Evolutionary conservation across 139 green algal species (phyloP).

Genomic region (Chlamydomonas sp.): DNA sequence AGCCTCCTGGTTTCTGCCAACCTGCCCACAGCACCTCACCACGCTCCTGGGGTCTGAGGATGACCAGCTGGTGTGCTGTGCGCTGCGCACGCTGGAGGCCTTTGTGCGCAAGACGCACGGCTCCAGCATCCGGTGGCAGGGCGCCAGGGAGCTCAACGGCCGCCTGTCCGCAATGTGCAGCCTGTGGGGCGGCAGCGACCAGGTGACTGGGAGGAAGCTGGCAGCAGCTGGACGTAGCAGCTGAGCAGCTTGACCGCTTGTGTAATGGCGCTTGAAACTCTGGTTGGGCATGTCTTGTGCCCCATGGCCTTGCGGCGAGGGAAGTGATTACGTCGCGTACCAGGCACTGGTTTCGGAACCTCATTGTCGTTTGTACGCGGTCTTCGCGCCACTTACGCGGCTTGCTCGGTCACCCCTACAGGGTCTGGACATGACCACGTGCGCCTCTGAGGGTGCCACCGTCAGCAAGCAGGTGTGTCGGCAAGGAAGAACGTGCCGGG

Average conservation of each 20-base stretch:
- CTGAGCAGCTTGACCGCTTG: no score
- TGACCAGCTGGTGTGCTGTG: conserved; percentile 70
- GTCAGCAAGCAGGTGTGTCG: conserved; percentile 31
- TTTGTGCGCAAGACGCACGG: conserved; percentile 83
- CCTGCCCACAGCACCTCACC: conserved; percentile 72
- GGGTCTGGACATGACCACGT: conserved; percentile 75
- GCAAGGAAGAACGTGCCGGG: not conserved
- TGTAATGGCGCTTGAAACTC: no score
- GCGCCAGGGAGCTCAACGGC: conserved; percentile 63
- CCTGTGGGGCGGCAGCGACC: conserved; percentile 87
- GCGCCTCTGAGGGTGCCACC: conserved; percentile 20
- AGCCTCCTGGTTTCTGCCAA: not conserved
- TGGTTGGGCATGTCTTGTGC: no score
- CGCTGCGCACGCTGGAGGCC: conserved; percentile 73
- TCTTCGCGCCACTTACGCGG: no score
- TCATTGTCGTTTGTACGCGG: no score
- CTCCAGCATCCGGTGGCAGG: conserved; percentile 72
- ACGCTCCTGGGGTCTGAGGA: conserved; percentile 77
- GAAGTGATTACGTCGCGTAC: no score
- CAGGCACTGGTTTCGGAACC: no score
- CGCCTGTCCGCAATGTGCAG: conserved; percentile 77
- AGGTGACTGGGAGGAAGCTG: conserved; percentile 48
- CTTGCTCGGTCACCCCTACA: conserved; percentile 29
- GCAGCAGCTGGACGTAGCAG: no score
- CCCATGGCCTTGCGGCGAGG: no score